phyloP scores from a whole-genome alignment of 2,329 filamentous ascomycete species.

The Sporothrix luriei region DNA sequence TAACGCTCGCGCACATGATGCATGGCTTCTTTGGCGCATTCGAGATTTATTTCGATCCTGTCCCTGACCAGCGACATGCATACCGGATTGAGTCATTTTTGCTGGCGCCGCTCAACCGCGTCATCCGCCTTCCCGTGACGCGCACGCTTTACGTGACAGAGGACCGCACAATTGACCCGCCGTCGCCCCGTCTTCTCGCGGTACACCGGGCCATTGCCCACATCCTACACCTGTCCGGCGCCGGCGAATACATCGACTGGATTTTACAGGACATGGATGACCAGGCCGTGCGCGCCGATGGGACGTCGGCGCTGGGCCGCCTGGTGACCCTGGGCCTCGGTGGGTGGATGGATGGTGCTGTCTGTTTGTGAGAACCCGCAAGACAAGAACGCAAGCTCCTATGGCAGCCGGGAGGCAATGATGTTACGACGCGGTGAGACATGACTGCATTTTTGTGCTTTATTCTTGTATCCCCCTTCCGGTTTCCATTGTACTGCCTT shows the following conservation, averaged over 20 bases:
- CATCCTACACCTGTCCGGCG: conserved; percentile 27
- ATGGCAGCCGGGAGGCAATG: too few relatives aligned
- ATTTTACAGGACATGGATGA: conserved; percentile 25
- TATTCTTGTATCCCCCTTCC: too few relatives aligned
- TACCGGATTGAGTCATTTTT: conserved; percentile 40
- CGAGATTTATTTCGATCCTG: conserved; percentile 40
- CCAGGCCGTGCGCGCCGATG: neutral
- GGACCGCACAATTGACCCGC: conserved; percentile 25
- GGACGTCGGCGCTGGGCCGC: conserved; percentile 22
- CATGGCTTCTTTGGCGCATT: conserved; percentile 43
- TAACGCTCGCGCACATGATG: conserved; percentile 41
- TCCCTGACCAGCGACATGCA: conserved; percentile 37
- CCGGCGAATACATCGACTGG: conserved; percentile 26
- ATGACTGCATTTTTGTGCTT: too few relatives aligned
- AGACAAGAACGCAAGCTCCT: too few relatives aligned
- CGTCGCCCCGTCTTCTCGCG: conserved; percentile 26
- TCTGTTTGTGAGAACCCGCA: too few relatives aligned
- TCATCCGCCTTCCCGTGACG: conserved; percentile 19
- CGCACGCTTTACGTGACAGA: conserved; percentile 21
- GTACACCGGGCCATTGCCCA: conserved; percentile 28
- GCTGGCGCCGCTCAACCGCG: conserved; percentile 14
- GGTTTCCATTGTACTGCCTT: too few relatives aligned
- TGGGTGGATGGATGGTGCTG: conserved; percentile 1
- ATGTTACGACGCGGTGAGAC: too few relatives aligned
- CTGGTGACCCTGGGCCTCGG: conserved; percentile 14